Evolutionary conservation across 441 rosid genomes (phyloP).

Genomic region (Populus tomentosa): DNA sequence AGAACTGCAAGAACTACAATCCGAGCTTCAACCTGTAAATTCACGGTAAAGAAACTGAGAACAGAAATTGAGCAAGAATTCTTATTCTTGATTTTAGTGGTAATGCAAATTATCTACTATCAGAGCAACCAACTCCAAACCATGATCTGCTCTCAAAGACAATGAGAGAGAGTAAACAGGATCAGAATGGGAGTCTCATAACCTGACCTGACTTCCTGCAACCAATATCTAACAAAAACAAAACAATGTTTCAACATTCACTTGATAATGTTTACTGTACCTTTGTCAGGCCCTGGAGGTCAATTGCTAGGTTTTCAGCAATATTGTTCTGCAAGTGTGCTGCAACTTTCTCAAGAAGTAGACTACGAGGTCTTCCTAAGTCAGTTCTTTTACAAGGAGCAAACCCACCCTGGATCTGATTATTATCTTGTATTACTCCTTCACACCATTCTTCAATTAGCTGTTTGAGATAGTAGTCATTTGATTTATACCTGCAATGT

Average conservation of each 20-base stretch:
- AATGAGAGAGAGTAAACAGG: background rate
- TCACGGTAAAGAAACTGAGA: constrained; percentile 17
- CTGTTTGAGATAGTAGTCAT: constrained; percentile 74
- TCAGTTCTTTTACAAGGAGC: constrained; percentile 33
- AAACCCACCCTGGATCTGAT: constrained; percentile 31
- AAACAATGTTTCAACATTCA: constrained; percentile 7
- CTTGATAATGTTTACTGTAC: constrained; percentile 41
- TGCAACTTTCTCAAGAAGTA: constrained; percentile 80
- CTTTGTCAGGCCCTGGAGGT: constrained; percentile 80
- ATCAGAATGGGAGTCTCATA: background rate
- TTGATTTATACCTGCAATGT: constrained; percentile 66
- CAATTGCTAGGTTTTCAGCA: constrained; percentile 55
- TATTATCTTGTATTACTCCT: constrained; percentile 65
- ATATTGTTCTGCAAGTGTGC: constrained; percentile 54
- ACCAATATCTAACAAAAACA: background rate
- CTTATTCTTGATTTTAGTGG: background rate
- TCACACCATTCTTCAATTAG: constrained; percentile 97
- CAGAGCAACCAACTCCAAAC: background rate
- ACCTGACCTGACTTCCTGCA: background rate
- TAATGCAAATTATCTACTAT: background rate
- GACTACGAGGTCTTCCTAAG: constrained; percentile 46
- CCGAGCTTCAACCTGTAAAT: constrained; percentile 80
- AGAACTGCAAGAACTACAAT: constrained; percentile 87
- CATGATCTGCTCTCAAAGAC: background rate
- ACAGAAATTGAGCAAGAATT: background rate